Evolutionary conservation across 495 filamentous ascomycete genomes (phyloP).

Genomic region (Neurospora sp.): DNA sequence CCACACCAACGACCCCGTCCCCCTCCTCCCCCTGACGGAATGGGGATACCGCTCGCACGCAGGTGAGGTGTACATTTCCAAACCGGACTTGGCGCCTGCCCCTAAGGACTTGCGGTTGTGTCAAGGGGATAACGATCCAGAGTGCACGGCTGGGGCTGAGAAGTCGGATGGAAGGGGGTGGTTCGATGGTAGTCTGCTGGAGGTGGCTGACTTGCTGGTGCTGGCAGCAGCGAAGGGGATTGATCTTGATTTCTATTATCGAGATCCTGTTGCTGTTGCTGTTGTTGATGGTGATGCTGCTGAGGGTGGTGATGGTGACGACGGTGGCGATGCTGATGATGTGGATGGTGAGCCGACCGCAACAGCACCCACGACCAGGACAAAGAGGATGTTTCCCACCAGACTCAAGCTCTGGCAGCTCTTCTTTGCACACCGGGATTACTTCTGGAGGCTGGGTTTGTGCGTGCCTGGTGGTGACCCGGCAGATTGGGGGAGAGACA

Average conservation of each 20-base stretch:
- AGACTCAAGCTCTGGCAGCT: conserved; percentile 74
- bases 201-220: neutral
- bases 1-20: conserved; percentile 79
- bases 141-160: conserved; percentile 56
- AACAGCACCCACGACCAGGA: neutral
- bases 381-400: conserved; percentile 38
- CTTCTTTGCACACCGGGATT: conserved; percentile 92
- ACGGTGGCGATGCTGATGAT: neutral
- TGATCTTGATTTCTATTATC: neutral
- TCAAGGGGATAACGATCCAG: conserved; percentile 54
- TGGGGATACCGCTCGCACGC: conserved; percentile 83
- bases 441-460: conserved; percentile 87
- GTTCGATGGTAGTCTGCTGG: neutral
- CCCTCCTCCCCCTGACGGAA: conserved; percentile 70
- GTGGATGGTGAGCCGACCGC: neutral
- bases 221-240: conserved; percentile 10
- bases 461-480: conserved; percentile 82
- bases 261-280: neutral
- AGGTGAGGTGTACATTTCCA: conserved; percentile 78
- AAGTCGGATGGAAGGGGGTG: conserved; percentile 16
- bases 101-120: conserved; percentile 61
- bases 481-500: conserved; percentile 49
- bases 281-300: neutral
- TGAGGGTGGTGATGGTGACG: neutral
- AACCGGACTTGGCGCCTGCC: conserved; percentile 53